These are phyloP conservation scores for Phanerochaete sordida DNA, from an alignment of 768 basidiomycete genomes.

Conservation along the genomic window DNA sequence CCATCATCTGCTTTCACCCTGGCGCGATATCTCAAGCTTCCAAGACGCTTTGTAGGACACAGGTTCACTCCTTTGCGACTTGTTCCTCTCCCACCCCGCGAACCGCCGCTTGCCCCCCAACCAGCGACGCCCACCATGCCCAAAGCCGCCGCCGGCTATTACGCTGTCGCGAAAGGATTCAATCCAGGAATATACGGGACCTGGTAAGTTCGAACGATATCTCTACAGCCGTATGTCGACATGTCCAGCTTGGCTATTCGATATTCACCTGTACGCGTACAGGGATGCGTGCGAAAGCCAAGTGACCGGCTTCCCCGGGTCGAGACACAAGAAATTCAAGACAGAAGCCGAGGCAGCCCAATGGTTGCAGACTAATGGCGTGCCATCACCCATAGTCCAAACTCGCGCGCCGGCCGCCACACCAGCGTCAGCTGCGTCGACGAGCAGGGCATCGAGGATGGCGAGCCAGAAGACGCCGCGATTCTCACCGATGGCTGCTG, in stretches of 20 bases:
- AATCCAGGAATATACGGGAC: constrained; percentile 61
- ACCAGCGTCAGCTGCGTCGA: background rate
- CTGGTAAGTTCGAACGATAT: constrained; percentile 50
- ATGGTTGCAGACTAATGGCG: constrained; percentile 37
- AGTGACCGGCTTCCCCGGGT: constrained; percentile 57
- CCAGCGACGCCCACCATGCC: constrained; percentile 26
- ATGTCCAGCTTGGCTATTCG: background rate
- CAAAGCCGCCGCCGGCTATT: constrained; percentile 41
- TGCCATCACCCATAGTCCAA: background rate
- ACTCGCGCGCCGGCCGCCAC: background rate
- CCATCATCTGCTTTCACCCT: background rate
- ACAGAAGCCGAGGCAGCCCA: constrained; percentile 52
- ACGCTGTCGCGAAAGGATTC: constrained; percentile 69
- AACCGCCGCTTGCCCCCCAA: background rate
- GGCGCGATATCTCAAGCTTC: background rate
- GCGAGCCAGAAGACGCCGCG: background rate
- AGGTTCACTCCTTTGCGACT: background rate
- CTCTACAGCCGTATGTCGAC: background rate
- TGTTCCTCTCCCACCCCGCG: background rate
- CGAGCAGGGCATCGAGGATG: background rate
- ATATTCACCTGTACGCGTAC: background rate
- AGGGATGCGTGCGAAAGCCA: constrained; percentile 76
- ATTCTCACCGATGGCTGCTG: background rate
- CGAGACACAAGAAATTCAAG: constrained; percentile 66
- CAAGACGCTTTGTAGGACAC: background rate